Percentiles rank a stretch among this genome's conserved stretches.
Conservation (phyloP, 2,329 filamentous ascomycete species). For the Atkinsonella texensis region DNA sequence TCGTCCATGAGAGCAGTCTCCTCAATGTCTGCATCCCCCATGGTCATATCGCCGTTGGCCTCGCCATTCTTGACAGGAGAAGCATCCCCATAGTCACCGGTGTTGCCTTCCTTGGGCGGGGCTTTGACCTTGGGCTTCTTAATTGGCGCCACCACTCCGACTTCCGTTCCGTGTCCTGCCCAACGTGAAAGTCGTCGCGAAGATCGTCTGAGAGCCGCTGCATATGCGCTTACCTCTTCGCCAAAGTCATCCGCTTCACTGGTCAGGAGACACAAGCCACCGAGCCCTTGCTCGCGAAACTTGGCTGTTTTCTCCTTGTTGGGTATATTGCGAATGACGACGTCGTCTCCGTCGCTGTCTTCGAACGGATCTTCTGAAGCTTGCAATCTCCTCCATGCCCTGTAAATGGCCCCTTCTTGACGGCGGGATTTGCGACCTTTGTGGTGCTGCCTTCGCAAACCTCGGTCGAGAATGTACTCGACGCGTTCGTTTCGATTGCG, state of each 20-base stretch:
- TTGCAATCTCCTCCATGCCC: constrained; percentile 53
- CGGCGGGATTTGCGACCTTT: constrained; percentile 48
- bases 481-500: constrained; percentile 67
- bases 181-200: constrained; percentile 58
- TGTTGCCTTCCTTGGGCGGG: constrained; percentile 9
- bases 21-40: constrained; percentile 44
- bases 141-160: constrained; percentile 34
- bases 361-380: constrained; percentile 42
- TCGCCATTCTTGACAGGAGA: constrained; percentile 18
- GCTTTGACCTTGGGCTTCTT: constrained; percentile 26
- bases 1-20: constrained; percentile 28
- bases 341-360: constrained; percentile 50
- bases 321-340: constrained; percentile 20
- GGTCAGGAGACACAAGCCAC: constrained; percentile 50
- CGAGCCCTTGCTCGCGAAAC: constrained; percentile 46
- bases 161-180: constrained; percentile 34
- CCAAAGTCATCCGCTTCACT: constrained; percentile 62
- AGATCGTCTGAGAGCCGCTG: constrained; percentile 51
- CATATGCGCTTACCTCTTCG: constrained; percentile 57
- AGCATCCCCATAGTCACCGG: constrained; percentile 3
- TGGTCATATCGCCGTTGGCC: constrained; percentile 30
- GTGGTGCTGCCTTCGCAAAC: constrained; percentile 54
- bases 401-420: constrained; percentile 53
- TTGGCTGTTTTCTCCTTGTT: constrained; percentile 15
- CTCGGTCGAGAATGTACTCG: constrained; percentile 70